Percentiles rank a stretch among this genome's conserved stretches.
phyloP scores from a whole-genome alignment of 2,329 filamentous ascomycete species.

The Hypomyces rosellus region DNA sequence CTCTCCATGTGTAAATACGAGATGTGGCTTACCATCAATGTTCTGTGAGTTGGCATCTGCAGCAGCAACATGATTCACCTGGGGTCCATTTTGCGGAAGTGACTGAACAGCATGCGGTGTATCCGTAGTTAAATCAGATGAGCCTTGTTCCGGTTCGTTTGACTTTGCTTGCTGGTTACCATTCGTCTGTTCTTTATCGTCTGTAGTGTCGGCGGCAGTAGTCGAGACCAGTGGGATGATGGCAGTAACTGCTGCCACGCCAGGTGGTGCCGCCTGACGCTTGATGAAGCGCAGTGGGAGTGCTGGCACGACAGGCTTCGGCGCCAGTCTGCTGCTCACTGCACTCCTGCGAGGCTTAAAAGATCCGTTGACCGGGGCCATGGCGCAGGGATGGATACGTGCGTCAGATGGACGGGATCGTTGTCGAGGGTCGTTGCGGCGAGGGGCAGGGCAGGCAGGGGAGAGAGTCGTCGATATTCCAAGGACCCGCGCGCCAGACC shows the following conservation, averaged over 20 bases:
- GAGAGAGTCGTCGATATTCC: slow-evolving; percentile 15
- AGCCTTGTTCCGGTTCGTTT: background rate
- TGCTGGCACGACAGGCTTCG: slow-evolving; percentile 32
- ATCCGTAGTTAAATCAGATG: background rate
- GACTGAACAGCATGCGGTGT: slow-evolving; percentile 7
- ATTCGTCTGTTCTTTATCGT: background rate
- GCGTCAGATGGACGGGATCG: background rate
- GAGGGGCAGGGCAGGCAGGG: slow-evolving; percentile 13
- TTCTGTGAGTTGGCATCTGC: slow-evolving; percentile 1
- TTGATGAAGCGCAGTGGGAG: slow-evolving; percentile 34
- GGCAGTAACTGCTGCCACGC: slow-evolving; percentile 19
- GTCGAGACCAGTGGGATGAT: background rate
- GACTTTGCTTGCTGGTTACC: background rate
- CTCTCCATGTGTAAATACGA: too few species aligned
- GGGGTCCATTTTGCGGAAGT: background rate
- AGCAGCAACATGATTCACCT: background rate
- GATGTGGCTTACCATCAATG: slow-evolving; percentile 6
- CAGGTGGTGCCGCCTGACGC: slow-evolving; percentile 29
- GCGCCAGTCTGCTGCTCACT: slow-evolving; percentile 21
- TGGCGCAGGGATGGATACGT: slow-evolving; percentile 13
- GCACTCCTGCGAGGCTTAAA: slow-evolving; percentile 26
- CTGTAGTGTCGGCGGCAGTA: background rate
- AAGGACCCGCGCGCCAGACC: slow-evolving; percentile 20
- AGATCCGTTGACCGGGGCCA: slow-evolving; percentile 29
- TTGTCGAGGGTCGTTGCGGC: slow-evolving; percentile 3